Evolutionary conservation across 345 rosid species (phyloP), one percentile per base, ranked within the genome.

Genomic region (Hibiscus tridactylites): DNA sequence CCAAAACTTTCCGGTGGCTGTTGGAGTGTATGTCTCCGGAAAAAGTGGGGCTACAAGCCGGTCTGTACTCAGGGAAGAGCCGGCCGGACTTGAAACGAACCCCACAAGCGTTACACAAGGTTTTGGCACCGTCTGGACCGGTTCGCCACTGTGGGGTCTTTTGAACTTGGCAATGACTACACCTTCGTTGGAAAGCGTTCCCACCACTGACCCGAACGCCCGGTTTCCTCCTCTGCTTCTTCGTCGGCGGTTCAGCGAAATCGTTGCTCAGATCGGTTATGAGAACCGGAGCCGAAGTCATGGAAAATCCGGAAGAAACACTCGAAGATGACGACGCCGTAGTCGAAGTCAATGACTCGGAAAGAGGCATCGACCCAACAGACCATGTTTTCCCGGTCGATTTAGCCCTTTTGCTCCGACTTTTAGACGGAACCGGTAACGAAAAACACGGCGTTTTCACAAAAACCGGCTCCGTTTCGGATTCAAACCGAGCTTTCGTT

Each of bases 71-170:
- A 0, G 90, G 86, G 2, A 79, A 84, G 3, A 86, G 90, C 78
- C 90, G 83, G 24, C 90, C 90, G 33, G 90, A 84, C 72, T 86
- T 86, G 28, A 49, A 86, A 19, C 90, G 82, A 66, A 86, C 90
- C 26, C 90, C 90, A 19, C 90, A 86, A 16, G 90, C 90, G 33
- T 86, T 86, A 21, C 90, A 86, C 0, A 86, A 79, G 3, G 90
- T 86, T 63, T 86, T 86, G 5, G 90, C 71, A n/a, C 90, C 90
- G 0, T 70, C 80, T 0, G 90, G 90, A 29, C 90, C 90, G 79
- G 85, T 72, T 79, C 90, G 76, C 90, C 90, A 86, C 66, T 86
- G 90, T 0, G 90, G 90, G 28, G 90, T 86, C 79, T 86, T 84
- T 60, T 84, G 86, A 19, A 80, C 85, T 54, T 78, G 83, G 53